phyloP scores from a whole-genome alignment of 1,139 yeast genomes.

The Tardiomyces depauwii region DNA sequence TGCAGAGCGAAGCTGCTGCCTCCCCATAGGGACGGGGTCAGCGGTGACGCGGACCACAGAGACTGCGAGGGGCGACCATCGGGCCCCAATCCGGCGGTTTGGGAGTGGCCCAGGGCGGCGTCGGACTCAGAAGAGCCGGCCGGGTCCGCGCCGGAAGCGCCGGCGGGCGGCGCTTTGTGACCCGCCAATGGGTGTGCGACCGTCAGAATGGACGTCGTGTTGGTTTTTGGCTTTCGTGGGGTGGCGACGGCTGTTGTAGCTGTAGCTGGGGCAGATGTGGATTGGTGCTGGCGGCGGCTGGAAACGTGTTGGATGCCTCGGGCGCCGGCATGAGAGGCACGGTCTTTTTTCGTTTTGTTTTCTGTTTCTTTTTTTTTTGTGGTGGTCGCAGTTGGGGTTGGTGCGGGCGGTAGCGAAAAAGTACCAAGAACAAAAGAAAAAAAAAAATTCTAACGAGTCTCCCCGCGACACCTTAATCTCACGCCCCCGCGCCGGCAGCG shows the following conservation, averaged over 20 bases:
- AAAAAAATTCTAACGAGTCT: no score
- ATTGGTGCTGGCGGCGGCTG: background rate
- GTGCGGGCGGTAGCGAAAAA: no score
- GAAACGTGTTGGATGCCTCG: background rate
- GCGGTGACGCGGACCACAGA: background rate
- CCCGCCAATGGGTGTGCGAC: background rate
- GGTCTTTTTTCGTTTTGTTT: no score
- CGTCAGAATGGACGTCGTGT: background rate
- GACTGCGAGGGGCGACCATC: background rate
- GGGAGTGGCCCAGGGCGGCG: no score
- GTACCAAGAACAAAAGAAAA: no score
- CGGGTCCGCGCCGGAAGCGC: background rate
- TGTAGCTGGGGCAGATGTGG: background rate
- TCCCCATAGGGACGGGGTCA: background rate
- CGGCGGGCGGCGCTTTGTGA: background rate
- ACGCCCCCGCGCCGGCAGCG: no score
- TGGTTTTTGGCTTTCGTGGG: background rate
- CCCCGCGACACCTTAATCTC: no score
- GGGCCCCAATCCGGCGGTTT: no score
- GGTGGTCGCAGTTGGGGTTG: no score
- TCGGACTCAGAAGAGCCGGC: no score
- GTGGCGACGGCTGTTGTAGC: background rate
- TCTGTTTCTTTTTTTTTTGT: no score
- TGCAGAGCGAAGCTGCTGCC: background rate
- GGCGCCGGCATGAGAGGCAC: background rate